Evolutionary conservation across 2,329 filamentous ascomycete species (phyloP).

Genomic region (Juglanconis juglandina): DNA sequence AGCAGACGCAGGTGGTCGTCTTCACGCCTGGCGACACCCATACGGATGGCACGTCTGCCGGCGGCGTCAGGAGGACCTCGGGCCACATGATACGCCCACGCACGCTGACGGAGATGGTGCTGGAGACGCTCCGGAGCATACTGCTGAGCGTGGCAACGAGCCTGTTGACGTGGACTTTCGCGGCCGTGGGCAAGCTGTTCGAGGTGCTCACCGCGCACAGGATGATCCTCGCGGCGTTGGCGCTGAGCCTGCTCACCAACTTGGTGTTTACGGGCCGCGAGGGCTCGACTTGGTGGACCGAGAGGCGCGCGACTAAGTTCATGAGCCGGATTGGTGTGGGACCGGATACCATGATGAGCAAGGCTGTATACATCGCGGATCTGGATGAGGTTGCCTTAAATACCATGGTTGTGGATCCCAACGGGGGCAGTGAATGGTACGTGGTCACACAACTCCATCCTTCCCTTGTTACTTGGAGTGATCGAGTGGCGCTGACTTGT

Average conservation of each 20-base stretch:
- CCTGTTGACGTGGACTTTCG: constrained; percentile 73
- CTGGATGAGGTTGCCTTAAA: constrained; percentile 61
- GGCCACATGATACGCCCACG: constrained; percentile 50
- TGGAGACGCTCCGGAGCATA: constrained; percentile 70
- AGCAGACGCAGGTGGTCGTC: constrained; percentile 60
- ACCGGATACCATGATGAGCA: constrained; percentile 78
- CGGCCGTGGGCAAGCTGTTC: constrained; percentile 61
- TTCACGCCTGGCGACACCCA: constrained; percentile 48
- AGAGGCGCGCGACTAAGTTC: constrained; percentile 74
- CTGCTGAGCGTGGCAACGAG: constrained; percentile 71
- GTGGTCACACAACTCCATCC: constrained; percentile 15
- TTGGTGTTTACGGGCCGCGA: constrained; percentile 71
- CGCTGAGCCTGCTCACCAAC: constrained; percentile 69
- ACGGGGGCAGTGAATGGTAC: constrained; percentile 49
- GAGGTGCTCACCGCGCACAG: constrained; percentile 69
- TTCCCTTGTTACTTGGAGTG: background rate
- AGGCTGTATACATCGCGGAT: constrained; percentile 78
- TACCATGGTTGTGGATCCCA: constrained; percentile 29
- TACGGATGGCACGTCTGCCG: constrained; percentile 33
- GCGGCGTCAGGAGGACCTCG: constrained; percentile 49
- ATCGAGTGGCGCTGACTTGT: background rate
- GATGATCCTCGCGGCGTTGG: constrained; percentile 67
- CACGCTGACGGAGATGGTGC: constrained; percentile 64
- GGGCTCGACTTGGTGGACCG: constrained; percentile 76
- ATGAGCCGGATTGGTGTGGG: constrained; percentile 78